A percentile compares a stretch with the other conserved stretches of the same genome.
phyloP scores from a whole-genome alignment of 2,329 filamentous ascomycete species.

The Aspergillus sp. region DNA sequence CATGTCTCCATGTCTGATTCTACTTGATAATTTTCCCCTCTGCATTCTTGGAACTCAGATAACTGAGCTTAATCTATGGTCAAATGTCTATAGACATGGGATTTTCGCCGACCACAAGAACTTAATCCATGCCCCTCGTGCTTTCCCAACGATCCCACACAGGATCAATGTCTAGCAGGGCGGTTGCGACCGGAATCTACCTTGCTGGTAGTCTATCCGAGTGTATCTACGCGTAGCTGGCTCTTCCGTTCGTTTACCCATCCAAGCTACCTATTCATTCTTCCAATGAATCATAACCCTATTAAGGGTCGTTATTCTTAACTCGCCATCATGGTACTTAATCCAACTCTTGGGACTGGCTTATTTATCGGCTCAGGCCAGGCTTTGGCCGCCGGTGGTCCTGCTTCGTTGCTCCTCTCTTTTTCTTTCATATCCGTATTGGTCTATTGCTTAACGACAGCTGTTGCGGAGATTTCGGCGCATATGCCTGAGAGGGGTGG shows the following conservation, averaged over 20 bases:
- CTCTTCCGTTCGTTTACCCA: neutral
- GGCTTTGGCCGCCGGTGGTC: constrained; percentile 49
- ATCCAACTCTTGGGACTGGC: constrained; percentile 54
- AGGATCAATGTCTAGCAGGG: no score
- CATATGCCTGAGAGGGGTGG: constrained; percentile 34
- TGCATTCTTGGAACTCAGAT: no score
- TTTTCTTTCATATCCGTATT: constrained; percentile 46
- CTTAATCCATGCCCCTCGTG: no score
- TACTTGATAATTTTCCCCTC: neutral
- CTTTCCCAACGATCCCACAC: no score
- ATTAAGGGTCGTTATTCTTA: constrained; percentile 8
- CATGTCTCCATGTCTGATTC: neutral
- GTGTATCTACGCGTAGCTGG: no score
- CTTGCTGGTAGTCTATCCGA: no score
- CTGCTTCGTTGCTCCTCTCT: constrained; percentile 48
- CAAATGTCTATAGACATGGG: no score
- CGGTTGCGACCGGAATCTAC: no score
- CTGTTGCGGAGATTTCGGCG: constrained; percentile 34
- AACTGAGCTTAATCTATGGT: no score
- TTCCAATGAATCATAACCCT: constrained; percentile 19
- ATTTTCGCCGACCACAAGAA: no score
- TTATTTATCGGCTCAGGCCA: constrained; percentile 52
- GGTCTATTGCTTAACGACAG: constrained; percentile 45
- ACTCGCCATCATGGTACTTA: constrained; percentile 50
- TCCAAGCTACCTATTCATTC: neutral